A percentile compares a stretch with the other conserved stretches of the same genome.
These are phyloP conservation scores for Phanerochaete carnosa DNA, from an alignment of 768 basidiomycete genomes.

Conservation along the genomic window DNA sequence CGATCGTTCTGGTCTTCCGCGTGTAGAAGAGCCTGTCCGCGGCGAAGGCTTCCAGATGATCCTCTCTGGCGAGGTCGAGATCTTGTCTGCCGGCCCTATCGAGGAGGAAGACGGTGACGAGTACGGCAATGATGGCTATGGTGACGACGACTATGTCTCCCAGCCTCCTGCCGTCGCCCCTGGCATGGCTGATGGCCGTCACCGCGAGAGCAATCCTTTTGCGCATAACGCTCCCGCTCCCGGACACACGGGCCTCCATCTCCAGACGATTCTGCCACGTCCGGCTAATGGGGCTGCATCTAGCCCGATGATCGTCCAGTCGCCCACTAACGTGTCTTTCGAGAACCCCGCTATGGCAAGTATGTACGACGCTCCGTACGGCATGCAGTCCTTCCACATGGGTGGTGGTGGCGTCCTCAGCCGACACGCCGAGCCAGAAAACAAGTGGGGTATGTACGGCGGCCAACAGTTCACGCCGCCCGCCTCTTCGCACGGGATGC, in stretches of 20 bases:
- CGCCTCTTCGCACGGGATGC: slow-evolving; percentile 33
- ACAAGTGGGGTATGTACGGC: slow-evolving; percentile 29
- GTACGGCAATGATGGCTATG: slow-evolving; percentile 39
- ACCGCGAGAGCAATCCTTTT: slow-evolving; percentile 31
- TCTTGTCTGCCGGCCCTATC: slow-evolving; percentile 44
- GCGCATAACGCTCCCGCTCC: slow-evolving; percentile 28
- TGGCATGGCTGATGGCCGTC: slow-evolving; percentile 21
- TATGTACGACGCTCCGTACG: slow-evolving; percentile 37
- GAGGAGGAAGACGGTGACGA: slow-evolving; percentile 57
- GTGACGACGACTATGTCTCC: slow-evolving; percentile 31
- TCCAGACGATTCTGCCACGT: slow-evolving; percentile 32
- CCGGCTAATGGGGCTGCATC: slow-evolving; percentile 20
- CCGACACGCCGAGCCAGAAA: slow-evolving; percentile 24
- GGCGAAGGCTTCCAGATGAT: slow-evolving; percentile 73
- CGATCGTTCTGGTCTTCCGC: slow-evolving; percentile 65
- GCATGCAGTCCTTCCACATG: slow-evolving; percentile 25
- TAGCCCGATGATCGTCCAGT: slow-evolving; percentile 45
- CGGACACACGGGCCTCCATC: slow-evolving; percentile 20
- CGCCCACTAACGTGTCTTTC: slow-evolving; percentile 39
- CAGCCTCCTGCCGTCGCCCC: slow-evolving; percentile 21
- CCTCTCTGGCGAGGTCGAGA: slow-evolving; percentile 66
- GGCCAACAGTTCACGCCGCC: slow-evolving; percentile 38
- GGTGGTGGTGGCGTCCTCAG: slow-evolving; percentile 16
- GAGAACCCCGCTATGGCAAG: slow-evolving; percentile 52
- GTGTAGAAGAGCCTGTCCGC: slow-evolving; percentile 69